Conservation (phyloP, 495 filamentous ascomycete species). For the Tuber microsphaerosporum region DNA sequence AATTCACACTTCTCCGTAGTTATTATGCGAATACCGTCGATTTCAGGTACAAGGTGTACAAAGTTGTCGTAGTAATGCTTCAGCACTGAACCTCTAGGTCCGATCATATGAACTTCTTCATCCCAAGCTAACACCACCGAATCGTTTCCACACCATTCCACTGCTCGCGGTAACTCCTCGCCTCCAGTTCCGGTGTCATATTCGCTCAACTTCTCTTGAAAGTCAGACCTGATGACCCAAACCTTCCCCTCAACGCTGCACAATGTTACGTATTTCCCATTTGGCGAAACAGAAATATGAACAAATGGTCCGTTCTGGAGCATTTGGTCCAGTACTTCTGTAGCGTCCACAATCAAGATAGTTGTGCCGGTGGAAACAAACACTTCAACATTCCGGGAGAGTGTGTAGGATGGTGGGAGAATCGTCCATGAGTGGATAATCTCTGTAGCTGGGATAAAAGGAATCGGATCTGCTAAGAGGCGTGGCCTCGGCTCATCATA, state of each 20-base stretch:
- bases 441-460: constrained; percentile 23
- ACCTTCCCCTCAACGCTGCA: constrained; percentile 80
- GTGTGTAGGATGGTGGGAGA: constrained; percentile 78
- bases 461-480: constrained; percentile 65
- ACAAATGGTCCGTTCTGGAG: constrained; percentile 87
- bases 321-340: constrained; percentile 81
- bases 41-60: constrained; percentile 80
- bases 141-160: constrained; percentile 96
- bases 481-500: constrained; percentile 89
- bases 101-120: constrained; percentile 93
- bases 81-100: constrained; percentile 68
- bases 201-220: constrained; percentile 83
- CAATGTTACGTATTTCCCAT: constrained; percentile 77
- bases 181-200: constrained; percentile 69
- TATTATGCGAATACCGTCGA: constrained; percentile 79
- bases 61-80: constrained; percentile 85
- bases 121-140: constrained; percentile 93
- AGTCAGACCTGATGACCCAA: constrained; percentile 90
- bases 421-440: constrained; percentile 81
- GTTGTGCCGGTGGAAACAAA: constrained; percentile 79
- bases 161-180: constrained; percentile 73
- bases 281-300: constrained; percentile 81
- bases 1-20: constrained; percentile 93
- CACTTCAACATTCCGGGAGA: constrained; percentile 93
- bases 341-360: constrained; percentile 75